Evolutionary conservation across 441 rosid species (phyloP), one percentile per base, ranked within the genome.

Genomic region (Corymbia calophylla): DNA sequence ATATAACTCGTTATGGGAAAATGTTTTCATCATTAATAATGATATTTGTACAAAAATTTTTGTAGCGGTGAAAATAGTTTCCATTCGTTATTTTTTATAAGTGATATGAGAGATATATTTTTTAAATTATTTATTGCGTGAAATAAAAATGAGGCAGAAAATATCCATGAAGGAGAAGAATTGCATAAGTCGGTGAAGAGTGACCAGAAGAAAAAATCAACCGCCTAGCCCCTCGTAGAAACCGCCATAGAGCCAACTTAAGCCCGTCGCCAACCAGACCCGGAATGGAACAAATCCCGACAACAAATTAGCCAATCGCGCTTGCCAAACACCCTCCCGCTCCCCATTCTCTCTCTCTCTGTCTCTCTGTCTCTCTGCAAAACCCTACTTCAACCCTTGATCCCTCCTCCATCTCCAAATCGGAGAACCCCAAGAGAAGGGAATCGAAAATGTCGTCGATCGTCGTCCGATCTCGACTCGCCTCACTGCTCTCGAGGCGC

Each of bases 381-480:
- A 92, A 90, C 94, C 94, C 94, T 92, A 90, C 92, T 60, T n/a
- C 53, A 85, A 81, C 91, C 88, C 87, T 55, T 13, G 29, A 39
- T 53, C 44, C 70, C 32, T 35, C 35, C 32, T 44, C 44, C 39
- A 62, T 9, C 54, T 44, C 39, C 48, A 29, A 73, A 68, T 81
- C 25, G 18, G 18, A 27, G 31, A 87, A 85, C 5, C 35, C 8
- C 48, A 70, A 39, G 32, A 88, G n/a, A 81, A 10, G 54, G 5
- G 55, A 12, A 25, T 82, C 85, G 55, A 31, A 89, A 90, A 94
- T 94, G 97, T 92, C 91, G 62, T 93, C 93, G 66, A 88, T 90
- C 31, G 89, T 91, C 89, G 90, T 92, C 48, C 94, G 96, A 90
- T 92, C 93, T 60, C 93, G 94, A 14, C 49, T 91, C 23, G 13